A percentile compares a stretch with the other conserved stretches of the same genome.
These are phyloP conservation scores for Iberis pinnata DNA, from an alignment of 345 rosid genomes.

Conservation along the genomic window DNA sequence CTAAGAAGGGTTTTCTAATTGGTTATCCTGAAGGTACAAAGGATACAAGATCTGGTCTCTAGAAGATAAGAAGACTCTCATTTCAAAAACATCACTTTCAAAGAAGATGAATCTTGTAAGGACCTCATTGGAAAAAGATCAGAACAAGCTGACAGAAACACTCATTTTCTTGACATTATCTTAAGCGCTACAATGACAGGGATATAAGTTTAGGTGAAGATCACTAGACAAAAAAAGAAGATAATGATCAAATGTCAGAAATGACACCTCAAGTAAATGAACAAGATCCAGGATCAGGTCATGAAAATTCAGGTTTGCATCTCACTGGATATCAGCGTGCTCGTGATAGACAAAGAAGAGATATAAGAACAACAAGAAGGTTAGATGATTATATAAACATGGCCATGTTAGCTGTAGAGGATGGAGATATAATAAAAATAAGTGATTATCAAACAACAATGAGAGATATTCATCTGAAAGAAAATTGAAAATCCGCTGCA, in stretches of 20 bases:
- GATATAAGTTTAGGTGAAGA: too few species aligned
- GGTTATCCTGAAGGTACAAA: background rate
- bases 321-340: background rate
- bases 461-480: too few species aligned
- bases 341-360: background rate
- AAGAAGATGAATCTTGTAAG: background rate
- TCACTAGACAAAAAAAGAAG: too few species aligned
- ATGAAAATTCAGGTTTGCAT: too few species aligned
- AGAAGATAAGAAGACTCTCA: background rate
- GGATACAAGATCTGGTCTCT: background rate
- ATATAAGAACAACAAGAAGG: background rate
- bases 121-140: too few species aligned
- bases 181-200: background rate
- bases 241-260: too few species aligned
- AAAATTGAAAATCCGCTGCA: too few species aligned
- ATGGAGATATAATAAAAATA: too few species aligned
- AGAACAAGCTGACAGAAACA: background rate
- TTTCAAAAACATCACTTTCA: too few species aligned
- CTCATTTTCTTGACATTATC: background rate
- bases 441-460: too few species aligned
- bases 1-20: background rate
- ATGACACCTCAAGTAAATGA: too few species aligned
- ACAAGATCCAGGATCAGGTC: too few species aligned
- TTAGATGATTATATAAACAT: background rate
- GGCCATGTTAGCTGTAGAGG: background rate